A percentile compares a stretch with the other conserved stretches of the same genome.
Conservation (phyloP, 768 basidiomycete species). For the Leucosporidium scottii region DNA sequence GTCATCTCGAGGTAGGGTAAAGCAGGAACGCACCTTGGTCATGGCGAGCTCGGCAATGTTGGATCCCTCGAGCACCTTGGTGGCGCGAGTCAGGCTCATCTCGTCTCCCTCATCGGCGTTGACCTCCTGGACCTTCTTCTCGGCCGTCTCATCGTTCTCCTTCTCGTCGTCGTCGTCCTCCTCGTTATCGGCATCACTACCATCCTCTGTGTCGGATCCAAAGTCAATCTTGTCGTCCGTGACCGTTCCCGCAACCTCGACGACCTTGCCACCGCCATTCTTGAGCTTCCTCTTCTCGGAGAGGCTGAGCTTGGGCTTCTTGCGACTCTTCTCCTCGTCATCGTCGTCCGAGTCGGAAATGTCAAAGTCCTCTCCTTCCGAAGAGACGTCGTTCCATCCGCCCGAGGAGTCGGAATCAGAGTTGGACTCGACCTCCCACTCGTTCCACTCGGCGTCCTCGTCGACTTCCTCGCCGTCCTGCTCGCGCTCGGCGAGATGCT, state of each 20-base stretch:
- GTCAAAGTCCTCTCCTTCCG: constrained; percentile 53
- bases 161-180: constrained; percentile 34
- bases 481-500: constrained; percentile 66
- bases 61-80: constrained; percentile 39
- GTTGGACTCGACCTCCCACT: constrained; percentile 48
- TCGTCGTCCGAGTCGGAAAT: constrained; percentile 58
- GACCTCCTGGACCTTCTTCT: background rate
- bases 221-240: constrained; percentile 28
- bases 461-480: constrained; percentile 52
- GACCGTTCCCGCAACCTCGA: constrained; percentile 21
- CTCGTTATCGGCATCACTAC: constrained; percentile 22
- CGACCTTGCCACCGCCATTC: constrained; percentile 8
- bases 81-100: constrained; percentile 33
- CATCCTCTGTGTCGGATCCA: constrained; percentile 23
- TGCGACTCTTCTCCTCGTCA: constrained; percentile 55
- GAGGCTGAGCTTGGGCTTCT: constrained; percentile 15
- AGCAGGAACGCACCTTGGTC: constrained; percentile 55
- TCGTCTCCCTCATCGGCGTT: constrained; percentile 22
- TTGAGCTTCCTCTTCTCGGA: constrained; percentile 30
- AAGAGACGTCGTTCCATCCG: constrained; percentile 74
- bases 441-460: constrained; percentile 72
- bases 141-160: constrained; percentile 35
- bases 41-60: constrained; percentile 65
- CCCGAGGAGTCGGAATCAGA: constrained; percentile 53
- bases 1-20: background rate